Evolutionary conservation across 2,329 filamentous ascomycete species (phyloP).

Genomic region (Coleophoma cylindrospora): DNA sequence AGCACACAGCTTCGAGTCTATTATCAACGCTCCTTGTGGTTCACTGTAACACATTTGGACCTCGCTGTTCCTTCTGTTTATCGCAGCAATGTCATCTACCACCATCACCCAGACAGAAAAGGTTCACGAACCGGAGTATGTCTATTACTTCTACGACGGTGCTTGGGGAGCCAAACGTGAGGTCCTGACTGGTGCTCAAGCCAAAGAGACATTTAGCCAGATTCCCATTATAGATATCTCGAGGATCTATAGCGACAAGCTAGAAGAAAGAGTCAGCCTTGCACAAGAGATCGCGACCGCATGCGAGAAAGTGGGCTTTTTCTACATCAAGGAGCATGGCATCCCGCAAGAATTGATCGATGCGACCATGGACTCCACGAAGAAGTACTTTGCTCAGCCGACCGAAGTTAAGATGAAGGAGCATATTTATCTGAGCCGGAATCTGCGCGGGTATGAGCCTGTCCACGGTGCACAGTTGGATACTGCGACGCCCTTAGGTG

Average conservation of each 20-base stretch:
- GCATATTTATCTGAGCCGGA: slow-evolving; percentile 27
- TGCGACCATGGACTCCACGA: not conserved
- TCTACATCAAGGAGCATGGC: slow-evolving; percentile 33
- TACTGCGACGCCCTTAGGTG: slow-evolving; percentile 26
- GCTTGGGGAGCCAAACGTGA: slow-evolving; percentile 7
- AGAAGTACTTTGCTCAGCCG: slow-evolving; percentile 14
- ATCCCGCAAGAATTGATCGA: not conserved
- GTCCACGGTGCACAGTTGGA: not conserved
- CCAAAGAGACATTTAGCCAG: slow-evolving; percentile 14
- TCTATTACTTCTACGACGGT: slow-evolving; percentile 8
- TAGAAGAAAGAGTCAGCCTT: slow-evolving; percentile 25
- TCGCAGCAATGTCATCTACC: not conserved
- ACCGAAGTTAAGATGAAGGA: slow-evolving; percentile 30
- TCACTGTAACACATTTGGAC: too few species aligned
- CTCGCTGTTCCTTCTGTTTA: too few species aligned
- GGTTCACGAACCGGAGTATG: slow-evolving; percentile 4
- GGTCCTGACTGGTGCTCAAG: not conserved
- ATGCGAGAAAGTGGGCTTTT: slow-evolving; percentile 33
- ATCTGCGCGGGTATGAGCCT: slow-evolving; percentile 11
- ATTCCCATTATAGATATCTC: slow-evolving; percentile 37
- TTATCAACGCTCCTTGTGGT: too few species aligned
- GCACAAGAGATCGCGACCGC: slow-evolving; percentile 30
- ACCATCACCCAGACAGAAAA: not conserved
- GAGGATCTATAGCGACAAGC: slow-evolving; percentile 25
- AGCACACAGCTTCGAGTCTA: too few species aligned